Evolutionary conservation across 202 grass and related monocot genomes (phyloP).

Genomic region (Zoysia matrella): DNA sequence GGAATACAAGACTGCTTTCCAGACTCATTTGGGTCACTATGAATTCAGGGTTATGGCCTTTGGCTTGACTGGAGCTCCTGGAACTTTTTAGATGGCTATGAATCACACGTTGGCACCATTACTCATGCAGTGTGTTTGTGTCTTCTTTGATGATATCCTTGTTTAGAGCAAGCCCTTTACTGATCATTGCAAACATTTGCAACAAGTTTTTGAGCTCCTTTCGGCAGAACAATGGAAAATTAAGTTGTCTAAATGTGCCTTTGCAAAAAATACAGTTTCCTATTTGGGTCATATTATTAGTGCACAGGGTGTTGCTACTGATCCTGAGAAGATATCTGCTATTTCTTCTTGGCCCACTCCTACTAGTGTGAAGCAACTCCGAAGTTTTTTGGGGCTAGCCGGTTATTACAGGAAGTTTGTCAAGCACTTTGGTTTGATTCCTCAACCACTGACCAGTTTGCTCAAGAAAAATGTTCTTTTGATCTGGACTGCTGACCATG

Average conservation of each 20-base stretch:
- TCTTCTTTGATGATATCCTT: not conserved
- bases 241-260: not conserved
- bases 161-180: not conserved
- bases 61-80: not conserved
- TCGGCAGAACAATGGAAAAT: not conserved
- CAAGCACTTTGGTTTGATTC: not conserved
- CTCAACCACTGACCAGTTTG: not conserved
- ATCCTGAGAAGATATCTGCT: not conserved
- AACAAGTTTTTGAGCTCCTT: not conserved
- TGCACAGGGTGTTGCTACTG: not conserved
- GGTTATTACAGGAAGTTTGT: not conserved
- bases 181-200: not conserved
- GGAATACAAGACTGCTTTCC: not conserved
- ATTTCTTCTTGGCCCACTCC: not conserved
- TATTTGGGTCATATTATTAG: not conserved
- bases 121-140: not conserved
- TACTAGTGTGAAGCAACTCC: not conserved
- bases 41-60: not conserved
- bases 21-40: not conserved
- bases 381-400: not conserved
- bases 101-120: too few relatives aligned
- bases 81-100: not conserved
- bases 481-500: not conserved
- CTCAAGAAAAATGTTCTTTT: not conserved
- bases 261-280: accelerated